These are phyloP conservation scores for Polychytrium aggregatum DNA, from an alignment of 192 early-diverging fungal genomes.

Conservation along the genomic window DNA sequence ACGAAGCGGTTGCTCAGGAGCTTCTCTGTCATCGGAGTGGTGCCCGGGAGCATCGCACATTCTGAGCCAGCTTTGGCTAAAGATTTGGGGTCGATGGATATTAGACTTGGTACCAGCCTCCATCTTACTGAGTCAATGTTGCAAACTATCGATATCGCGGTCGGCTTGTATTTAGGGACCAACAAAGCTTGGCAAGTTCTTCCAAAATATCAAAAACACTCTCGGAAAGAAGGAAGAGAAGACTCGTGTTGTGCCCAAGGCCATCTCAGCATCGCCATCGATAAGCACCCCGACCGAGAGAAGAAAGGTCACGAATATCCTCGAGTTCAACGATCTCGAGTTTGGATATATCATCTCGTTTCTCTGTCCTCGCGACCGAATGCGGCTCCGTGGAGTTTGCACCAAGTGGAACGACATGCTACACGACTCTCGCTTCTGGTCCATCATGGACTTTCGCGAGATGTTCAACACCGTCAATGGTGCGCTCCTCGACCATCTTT, in stretches of 20 bases:
- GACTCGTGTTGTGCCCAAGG: too few species aligned
- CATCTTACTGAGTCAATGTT: too few species aligned
- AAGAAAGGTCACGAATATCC: background rate
- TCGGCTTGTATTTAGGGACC: too few species aligned
- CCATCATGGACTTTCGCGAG: constrained; percentile 13
- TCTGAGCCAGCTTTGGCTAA: too few species aligned
- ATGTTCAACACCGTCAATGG: constrained; percentile 15
- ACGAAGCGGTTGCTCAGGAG: too few species aligned
- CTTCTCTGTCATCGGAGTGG: too few species aligned
- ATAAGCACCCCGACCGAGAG: background rate
- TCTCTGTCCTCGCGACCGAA: constrained; percentile 16
- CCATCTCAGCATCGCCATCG: too few species aligned
- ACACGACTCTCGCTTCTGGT: constrained; percentile 21
- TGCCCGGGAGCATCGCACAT: too few species aligned
- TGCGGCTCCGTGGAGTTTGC: constrained; percentile 13
- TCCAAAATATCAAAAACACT: background rate
- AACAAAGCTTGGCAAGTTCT: too few species aligned
- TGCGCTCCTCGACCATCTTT: constrained; percentile 6
- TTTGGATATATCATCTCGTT: constrained; percentile 3
- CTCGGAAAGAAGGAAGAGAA: background rate
- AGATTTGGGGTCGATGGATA: too few species aligned
- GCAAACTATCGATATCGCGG: too few species aligned
- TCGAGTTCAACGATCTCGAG: background rate
- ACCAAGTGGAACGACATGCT: constrained; percentile 22
- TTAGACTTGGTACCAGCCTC: too few species aligned